Conservation (phyloP, 345 rosid genomes). For the Garcia nutans region DNA sequence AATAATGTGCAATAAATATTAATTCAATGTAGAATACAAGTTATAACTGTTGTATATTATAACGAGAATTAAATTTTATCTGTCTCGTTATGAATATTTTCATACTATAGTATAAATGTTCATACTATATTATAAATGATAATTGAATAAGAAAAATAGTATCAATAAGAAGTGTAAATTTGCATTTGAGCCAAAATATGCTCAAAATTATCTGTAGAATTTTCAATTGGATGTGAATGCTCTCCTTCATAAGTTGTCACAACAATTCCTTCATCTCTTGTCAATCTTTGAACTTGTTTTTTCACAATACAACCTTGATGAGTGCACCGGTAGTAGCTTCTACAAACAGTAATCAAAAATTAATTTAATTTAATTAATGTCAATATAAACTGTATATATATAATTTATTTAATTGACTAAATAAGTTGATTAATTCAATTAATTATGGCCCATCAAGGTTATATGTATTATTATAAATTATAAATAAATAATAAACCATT, state of each 20-base stretch:
- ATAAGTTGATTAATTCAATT: background rate
- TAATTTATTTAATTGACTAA: too few relatives aligned
- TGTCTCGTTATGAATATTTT: too few relatives aligned
- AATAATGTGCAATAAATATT: too few relatives aligned
- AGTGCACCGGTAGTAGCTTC: conserved; percentile 37
- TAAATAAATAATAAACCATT: background rate
- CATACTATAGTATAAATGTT: too few relatives aligned
- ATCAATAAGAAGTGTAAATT: conserved; percentile 19
- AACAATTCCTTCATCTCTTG: conserved; percentile 30
- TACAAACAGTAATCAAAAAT: background rate
- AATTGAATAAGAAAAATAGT: too few relatives aligned
- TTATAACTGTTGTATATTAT: too few relatives aligned
- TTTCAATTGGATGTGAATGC: conserved; percentile 32
- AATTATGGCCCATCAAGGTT: background rate
- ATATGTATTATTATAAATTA: background rate
- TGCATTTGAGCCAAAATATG: conserved; percentile 36
- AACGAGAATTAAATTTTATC: too few relatives aligned
- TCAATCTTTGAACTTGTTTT: conserved; percentile 35
- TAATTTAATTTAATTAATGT: too few relatives aligned
- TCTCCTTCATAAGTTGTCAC: conserved; percentile 36
- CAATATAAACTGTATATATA: too few relatives aligned
- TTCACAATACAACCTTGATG: conserved; percentile 36
- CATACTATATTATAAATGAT: too few relatives aligned
- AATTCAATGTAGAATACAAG: too few relatives aligned
- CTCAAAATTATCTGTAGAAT: conserved; percentile 37